Base-by-base conservation (phyloP, 148 eudicot species). In the Diospyros lotus region DNA sequence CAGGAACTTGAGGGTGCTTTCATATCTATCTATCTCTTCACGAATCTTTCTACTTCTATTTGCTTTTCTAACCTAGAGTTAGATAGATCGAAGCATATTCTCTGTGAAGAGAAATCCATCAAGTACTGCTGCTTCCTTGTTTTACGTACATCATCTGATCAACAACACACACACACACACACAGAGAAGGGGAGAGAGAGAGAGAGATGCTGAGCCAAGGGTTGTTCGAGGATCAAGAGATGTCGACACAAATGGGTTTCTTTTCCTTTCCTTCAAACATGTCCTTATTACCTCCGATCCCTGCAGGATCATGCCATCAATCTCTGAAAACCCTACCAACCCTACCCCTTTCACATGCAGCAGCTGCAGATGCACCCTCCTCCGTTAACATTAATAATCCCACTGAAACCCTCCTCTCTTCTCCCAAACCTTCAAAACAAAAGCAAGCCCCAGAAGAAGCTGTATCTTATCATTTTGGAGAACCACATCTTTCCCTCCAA, bases 401-500 rank as follows among this genome's bases (percentile, higher is more conserved):
- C 41, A 14, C 71, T 68, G 56, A 48, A 48, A 50, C 42, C 39
- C 42, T 81, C n/a, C 82, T 78, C n/a, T 75, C 75, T 76, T 79
- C 77, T 76, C 76, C 75, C 41, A 73, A 75, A 65, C 73, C 69
- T 81, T 76, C 67, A 55, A 80, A 80, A 72, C 78, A 74, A 45
- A 77, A 28, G 28, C 28, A 28, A 28, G 28, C 28, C 28, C 28
- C 28, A 28, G 28, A 69, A 79, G 81, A 81, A 15, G 78, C 79
- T 11, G 56, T 62, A 2, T 61, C 64, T 10, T 44, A 55, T 75
- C 80, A 70, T 41, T 81, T 82, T 50, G 77, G 72, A 73, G 77
- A 43, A n/a, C 72, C 93, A 41, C 88, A 83, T 38, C 84, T 85
- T 64, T 84, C 93, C 64, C 79, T 76, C 64, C 87, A 77, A 46